Percentiles rank a stretch among this genome's conserved stretches.
phyloP scores from a whole-genome alignment of 805 yeast genomes.

The Hanseniaspora mollemarum region DNA sequence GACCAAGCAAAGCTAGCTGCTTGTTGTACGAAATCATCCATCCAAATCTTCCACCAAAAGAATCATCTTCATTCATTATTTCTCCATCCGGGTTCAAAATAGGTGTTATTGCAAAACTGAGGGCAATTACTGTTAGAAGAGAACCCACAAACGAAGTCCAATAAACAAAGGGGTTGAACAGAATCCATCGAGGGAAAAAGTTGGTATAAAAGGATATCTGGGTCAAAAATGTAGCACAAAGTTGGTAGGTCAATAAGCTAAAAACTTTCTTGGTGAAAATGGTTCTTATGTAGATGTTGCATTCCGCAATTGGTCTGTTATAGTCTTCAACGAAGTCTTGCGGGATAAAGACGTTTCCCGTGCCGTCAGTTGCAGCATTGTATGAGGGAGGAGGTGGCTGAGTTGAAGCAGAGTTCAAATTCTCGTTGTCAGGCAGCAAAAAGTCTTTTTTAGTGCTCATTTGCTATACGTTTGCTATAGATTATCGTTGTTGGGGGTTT shows the following conservation, averaged over 20 bases:
- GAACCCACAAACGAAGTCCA: conserved; percentile 25
- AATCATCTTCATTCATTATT: conserved; percentile 10
- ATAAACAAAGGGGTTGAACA: conserved; percentile 9
- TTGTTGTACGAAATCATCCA: conserved; percentile 23
- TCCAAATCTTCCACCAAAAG: conserved; percentile 23
- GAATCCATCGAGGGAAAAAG: conserved; percentile 9
- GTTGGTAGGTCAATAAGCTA: conserved; percentile 53
- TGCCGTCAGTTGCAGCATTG: conserved; percentile 4
- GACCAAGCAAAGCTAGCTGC: conserved; percentile 41
- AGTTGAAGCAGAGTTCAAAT: background rate
- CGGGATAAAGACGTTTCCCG: conserved; percentile 31
- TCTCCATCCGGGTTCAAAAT: conserved; percentile 13
- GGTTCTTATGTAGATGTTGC: conserved; percentile 64
- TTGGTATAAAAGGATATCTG: conserved; percentile 21
- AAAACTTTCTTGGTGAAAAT: conserved; percentile 72
- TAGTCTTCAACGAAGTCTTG: conserved; percentile 63
- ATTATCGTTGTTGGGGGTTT: background rate
- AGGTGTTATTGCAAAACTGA: conserved; percentile 44
- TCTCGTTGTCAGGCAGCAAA: background rate
- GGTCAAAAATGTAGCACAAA: conserved; percentile 44
- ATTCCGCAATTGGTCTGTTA: conserved; percentile 62
- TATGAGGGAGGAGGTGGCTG: conserved; percentile 6
- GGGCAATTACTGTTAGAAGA: conserved; percentile 52
- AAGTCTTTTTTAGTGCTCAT: conserved; percentile 9
- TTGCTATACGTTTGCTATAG: background rate